Percentiles rank a stretch among this genome's conserved stretches.
Conservation (phyloP, 2,329 filamentous ascomycete species). For the Epichloe amarillans region DNA sequence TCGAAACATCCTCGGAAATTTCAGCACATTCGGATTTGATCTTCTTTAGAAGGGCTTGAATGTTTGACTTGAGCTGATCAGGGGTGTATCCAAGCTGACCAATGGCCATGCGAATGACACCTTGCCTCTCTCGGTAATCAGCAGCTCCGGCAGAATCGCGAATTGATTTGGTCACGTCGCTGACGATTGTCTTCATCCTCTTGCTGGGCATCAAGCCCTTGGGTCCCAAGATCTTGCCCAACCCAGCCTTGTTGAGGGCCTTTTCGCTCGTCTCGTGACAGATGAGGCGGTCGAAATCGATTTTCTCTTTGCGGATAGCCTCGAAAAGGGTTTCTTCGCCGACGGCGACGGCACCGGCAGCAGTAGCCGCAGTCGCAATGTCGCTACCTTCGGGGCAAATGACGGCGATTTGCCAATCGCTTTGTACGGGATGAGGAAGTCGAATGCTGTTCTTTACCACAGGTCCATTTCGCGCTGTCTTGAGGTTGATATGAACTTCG, state of each 20-base stretch:
- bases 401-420: conserved; percentile 78
- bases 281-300: conserved; percentile 81
- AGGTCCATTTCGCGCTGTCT: conserved; percentile 73
- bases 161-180: conserved; percentile 61
- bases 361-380: conserved; percentile 57
- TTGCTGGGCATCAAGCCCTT: conserved; percentile 82
- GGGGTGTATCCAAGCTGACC: conserved; percentile 84
- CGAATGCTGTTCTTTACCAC: conserved; percentile 78
- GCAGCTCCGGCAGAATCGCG: conserved; percentile 71
- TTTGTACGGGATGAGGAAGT: conserved; percentile 80
- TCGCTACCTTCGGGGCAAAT: conserved; percentile 75
- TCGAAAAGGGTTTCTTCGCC: conserved; percentile 82
- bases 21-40: conserved; percentile 68
- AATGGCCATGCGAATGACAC: conserved; percentile 78
- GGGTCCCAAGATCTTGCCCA: conserved; percentile 76
- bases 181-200: conserved; percentile 81
- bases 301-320: conserved; percentile 55
- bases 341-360: conserved; percentile 68
- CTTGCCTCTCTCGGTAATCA: conserved; percentile 75
- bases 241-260: conserved; percentile 65
- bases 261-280: conserved; percentile 69
- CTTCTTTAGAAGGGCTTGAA: conserved; percentile 61
- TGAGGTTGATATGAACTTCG: conserved; percentile 72
- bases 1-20: conserved; percentile 42
- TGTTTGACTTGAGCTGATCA: conserved; percentile 71